These are phyloP conservation scores for Auricularia cornea DNA, from an alignment of 768 basidiomycete species.

Conservation along the genomic window DNA sequence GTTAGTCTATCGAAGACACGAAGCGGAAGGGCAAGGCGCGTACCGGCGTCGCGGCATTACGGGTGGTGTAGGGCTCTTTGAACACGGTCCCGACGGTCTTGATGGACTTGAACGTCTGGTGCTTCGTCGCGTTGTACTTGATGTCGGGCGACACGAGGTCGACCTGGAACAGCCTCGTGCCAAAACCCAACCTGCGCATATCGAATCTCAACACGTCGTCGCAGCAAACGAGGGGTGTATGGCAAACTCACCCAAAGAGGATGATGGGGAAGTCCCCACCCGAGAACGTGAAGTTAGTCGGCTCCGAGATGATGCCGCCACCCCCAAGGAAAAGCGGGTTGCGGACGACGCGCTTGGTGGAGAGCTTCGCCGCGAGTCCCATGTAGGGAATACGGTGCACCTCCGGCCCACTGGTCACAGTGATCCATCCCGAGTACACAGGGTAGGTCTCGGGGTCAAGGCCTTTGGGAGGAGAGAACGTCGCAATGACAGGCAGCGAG, in stretches of 20 bases:
- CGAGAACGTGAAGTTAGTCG: conserved; percentile 41
- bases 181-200: conserved; percentile 37
- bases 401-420: conserved; percentile 23
- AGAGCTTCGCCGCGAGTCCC: conserved; percentile 34
- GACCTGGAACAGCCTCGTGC: conserved; percentile 55
- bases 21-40: neutral
- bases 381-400: conserved; percentile 37
- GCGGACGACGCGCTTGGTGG: conserved; percentile 40
- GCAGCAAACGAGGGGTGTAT: neutral
- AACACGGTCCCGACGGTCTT: conserved; percentile 44
- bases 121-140: conserved; percentile 31
- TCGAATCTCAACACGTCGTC: neutral
- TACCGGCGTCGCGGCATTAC: conserved; percentile 23
- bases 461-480: conserved; percentile 39
- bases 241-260: neutral
- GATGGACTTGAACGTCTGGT: conserved; percentile 19
- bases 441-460: conserved; percentile 39
- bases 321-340: conserved; percentile 38
- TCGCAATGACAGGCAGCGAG: conserved; percentile 32
- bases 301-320: conserved; percentile 27
- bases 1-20: neutral
- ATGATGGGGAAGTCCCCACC: conserved; percentile 19
- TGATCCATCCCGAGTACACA: conserved; percentile 54
- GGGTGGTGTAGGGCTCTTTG: conserved; percentile 37
- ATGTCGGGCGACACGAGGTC: conserved; percentile 56